These are phyloP conservation scores for Mimosa bimucronata DNA, from an alignment of 306 rosid genomes.

Conservation along the genomic window DNA sequence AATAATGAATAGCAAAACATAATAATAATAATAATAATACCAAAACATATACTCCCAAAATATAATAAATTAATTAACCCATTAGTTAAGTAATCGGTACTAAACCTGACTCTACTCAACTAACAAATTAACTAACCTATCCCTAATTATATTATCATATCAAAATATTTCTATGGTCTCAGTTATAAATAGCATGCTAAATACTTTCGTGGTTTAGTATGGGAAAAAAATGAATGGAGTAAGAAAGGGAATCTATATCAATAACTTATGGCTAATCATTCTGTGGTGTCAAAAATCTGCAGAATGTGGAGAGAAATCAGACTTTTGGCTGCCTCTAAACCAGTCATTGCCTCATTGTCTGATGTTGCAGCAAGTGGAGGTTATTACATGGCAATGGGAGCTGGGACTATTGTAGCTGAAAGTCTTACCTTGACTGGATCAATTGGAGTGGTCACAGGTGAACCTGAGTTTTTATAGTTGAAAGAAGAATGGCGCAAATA, in stretches of 20 bases:
- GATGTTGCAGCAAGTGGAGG: constrained; percentile 99
- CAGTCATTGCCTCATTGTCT: constrained; percentile 93
- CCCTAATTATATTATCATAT: no score
- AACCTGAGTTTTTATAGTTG: constrained; percentile 31
- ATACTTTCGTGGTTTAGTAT: constrained; percentile 7
- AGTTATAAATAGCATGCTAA: constrained; percentile 21
- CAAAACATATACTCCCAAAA: no score
- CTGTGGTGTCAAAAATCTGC: constrained; percentile 43
- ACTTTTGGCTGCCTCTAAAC: constrained; percentile 89
- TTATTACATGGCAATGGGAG: constrained; percentile 96
- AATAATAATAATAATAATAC: no score
- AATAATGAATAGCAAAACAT: no score
- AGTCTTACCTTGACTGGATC: constrained; percentile 91
- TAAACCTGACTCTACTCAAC: no score
- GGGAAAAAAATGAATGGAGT: background rate
- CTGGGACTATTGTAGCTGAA: constrained; percentile 90
- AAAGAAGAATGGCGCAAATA: constrained; percentile 4
- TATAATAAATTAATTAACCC: no score
- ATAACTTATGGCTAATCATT: background rate
- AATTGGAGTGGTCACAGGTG: constrained; percentile 93
- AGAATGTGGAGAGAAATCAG: constrained; percentile 99
- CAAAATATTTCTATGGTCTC: constrained; percentile 7
- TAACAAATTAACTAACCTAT: no score
- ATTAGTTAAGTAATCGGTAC: no score
- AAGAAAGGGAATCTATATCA: background rate